Conservation (phyloP, 2,329 filamentous ascomycete species). For the Phaeosphaeria sp. region DNA sequence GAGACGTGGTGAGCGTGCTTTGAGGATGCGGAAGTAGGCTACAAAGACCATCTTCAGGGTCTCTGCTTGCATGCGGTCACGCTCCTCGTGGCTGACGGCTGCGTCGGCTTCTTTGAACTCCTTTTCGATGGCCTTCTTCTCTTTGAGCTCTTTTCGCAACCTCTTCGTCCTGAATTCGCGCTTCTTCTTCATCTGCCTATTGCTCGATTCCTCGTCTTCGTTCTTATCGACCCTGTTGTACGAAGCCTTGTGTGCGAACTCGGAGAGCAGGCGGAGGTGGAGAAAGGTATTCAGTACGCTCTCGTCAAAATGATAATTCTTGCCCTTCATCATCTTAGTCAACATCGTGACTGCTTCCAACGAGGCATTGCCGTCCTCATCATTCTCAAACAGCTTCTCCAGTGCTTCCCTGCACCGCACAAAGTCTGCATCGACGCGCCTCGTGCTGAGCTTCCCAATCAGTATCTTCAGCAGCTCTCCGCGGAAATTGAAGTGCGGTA, state of each 20-base stretch:
- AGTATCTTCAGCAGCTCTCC: slow-evolving; percentile 86
- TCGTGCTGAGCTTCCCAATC: slow-evolving; percentile 79
- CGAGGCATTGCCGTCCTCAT: slow-evolving; percentile 88
- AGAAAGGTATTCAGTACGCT: slow-evolving; percentile 89
- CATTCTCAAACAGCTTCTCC: slow-evolving; percentile 81
- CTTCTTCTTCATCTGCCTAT: slow-evolving; percentile 74
- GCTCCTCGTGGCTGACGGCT: slow-evolving; percentile 87
- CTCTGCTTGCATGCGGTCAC: slow-evolving; percentile 92
- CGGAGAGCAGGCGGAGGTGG: slow-evolving; percentile 83
- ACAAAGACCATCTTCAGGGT: slow-evolving; percentile 96
- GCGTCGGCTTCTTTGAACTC: slow-evolving; percentile 94
- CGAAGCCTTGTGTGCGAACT: slow-evolving; percentile 86
- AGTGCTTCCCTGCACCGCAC: slow-evolving; percentile 78
- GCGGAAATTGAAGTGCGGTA: slow-evolving; percentile 98
- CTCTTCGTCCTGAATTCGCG: slow-evolving; percentile 89
- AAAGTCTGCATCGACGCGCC: slow-evolving; percentile 76
- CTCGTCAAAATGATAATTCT: slow-evolving; percentile 83
- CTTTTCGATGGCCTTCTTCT: slow-evolving; percentile 87
- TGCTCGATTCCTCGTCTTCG: slow-evolving; percentile 52
- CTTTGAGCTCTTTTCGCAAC: slow-evolving; percentile 80
- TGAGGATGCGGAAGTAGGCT: slow-evolving; percentile 92
- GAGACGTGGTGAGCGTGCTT: slow-evolving; percentile 77
- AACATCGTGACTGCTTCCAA: slow-evolving; percentile 85
- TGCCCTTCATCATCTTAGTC: slow-evolving; percentile 93
- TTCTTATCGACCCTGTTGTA: slow-evolving; percentile 74